Percentiles rank a stretch among this genome's conserved stretches.
Evolutionary conservation across 2,329 filamentous ascomycete species (phyloP).

Genomic region (Alternaria viburni): DNA sequence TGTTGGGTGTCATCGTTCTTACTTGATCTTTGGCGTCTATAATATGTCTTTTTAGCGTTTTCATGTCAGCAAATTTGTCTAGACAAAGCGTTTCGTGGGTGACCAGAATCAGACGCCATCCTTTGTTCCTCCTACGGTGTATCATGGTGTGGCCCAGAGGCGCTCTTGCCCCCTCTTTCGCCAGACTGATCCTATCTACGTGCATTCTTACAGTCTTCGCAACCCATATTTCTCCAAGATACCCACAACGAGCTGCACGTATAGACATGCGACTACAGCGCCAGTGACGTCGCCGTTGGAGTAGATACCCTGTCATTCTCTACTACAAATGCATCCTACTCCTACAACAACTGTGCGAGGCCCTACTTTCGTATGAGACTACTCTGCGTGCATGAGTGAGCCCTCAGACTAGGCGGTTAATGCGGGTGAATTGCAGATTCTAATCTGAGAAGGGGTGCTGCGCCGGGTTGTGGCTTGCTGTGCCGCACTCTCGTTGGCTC

Average conservation of each 20-base stretch:
- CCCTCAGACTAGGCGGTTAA: background rate
- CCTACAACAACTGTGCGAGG: background rate
- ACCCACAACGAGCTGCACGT: background rate
- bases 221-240: background rate
- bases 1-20: background rate
- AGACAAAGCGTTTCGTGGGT: background rate
- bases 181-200: background rate
- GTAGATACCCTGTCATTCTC: background rate
- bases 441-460: background rate
- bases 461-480: background rate
- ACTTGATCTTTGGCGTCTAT: background rate
- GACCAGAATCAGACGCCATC: background rate
- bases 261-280: background rate
- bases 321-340: background rate
- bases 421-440: background rate
- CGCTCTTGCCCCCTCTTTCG: background rate
- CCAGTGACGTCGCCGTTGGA: background rate
- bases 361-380: background rate
- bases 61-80: background rate
- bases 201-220: background rate
- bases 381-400: background rate
- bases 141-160: background rate
- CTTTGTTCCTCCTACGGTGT: background rate
- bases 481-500: slow-evolving; percentile 2
- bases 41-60: background rate